These are phyloP conservation scores for Sungouiella blattae DNA, from an alignment of 805 yeast genomes.

Conservation along the genomic window DNA sequence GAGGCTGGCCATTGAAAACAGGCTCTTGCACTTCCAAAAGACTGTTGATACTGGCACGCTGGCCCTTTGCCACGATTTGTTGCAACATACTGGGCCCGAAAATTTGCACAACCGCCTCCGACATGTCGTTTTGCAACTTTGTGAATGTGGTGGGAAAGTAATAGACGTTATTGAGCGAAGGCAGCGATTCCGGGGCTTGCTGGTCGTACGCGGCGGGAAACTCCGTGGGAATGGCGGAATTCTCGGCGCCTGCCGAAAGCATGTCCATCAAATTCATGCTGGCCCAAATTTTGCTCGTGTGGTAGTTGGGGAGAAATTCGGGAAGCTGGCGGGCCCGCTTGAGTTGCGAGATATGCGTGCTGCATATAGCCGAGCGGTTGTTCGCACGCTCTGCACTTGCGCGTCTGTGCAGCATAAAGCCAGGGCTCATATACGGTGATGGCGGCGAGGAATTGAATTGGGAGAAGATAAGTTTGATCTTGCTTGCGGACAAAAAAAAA, in stretches of 20 bases:
- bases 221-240: background rate
- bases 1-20: slow-evolving; percentile 2
- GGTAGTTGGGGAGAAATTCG: no score
- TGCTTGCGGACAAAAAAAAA: no score
- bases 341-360: no score
- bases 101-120: slow-evolving; percentile 29
- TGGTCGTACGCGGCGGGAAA: slow-evolving; percentile 1
- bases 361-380: no score
- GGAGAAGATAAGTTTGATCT: no score
- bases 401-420: no score
- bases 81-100: slow-evolving; percentile 23
- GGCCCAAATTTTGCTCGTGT: background rate
- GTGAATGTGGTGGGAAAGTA: slow-evolving; percentile 34
- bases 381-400: no score
- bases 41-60: slow-evolving; percentile 35
- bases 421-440: no score
- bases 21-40: slow-evolving; percentile 23
- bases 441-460: no score
- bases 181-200: slow-evolving; percentile 1
- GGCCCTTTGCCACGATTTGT: slow-evolving; percentile 20
- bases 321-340: no score
- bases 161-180: slow-evolving; percentile 23
- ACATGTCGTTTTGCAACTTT: slow-evolving; percentile 31
- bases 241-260: slow-evolving; percentile 21
- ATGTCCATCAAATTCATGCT: slow-evolving; percentile 39